phyloP scores from a whole-genome alignment of 306 rosid genomes.

The Mimosa pudica region DNA sequence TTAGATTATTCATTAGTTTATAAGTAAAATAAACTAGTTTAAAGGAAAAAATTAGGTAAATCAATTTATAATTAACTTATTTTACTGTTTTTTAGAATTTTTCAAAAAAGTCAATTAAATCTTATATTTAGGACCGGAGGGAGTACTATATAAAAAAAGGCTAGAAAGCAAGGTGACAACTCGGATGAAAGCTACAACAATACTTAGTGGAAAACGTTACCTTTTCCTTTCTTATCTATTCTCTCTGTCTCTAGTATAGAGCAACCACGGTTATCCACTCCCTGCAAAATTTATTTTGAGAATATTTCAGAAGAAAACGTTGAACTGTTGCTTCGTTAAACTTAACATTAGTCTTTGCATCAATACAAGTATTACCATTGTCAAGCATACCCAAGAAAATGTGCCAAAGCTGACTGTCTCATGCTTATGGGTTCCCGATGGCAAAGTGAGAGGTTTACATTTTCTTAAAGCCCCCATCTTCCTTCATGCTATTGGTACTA shows the following conservation, averaged over 20 bases:
- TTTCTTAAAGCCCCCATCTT: slow-evolving; percentile 85
- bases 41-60: too few relatives aligned
- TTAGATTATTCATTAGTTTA: too few relatives aligned
- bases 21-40: too few relatives aligned
- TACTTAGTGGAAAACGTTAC: slow-evolving; percentile 41
- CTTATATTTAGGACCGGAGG: too few relatives aligned
- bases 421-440: slow-evolving; percentile 81
- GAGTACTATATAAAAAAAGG: too few relatives aligned
- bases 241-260: slow-evolving; percentile 92
- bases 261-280: slow-evolving; percentile 98
- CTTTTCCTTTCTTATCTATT: slow-evolving; percentile 66
- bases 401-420: slow-evolving; percentile 84
- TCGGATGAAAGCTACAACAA: not conserved
- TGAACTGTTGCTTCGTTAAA: not conserved
- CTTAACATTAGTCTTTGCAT: slow-evolving; percentile 1
- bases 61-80: too few relatives aligned
- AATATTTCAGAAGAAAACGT: slow-evolving; percentile 13
- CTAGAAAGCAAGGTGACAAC: not conserved
- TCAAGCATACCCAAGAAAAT: slow-evolving; percentile 87
- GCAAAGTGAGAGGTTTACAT: slow-evolving; percentile 94
- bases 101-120: too few relatives aligned
- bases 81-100: too few relatives aligned
- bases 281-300: slow-evolving; percentile 58
- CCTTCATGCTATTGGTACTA: slow-evolving; percentile 99
- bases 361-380: slow-evolving; percentile 23